Evolutionary conservation across 495 filamentous ascomycete species (phyloP).

Genomic region (Neurospora sp.): DNA sequence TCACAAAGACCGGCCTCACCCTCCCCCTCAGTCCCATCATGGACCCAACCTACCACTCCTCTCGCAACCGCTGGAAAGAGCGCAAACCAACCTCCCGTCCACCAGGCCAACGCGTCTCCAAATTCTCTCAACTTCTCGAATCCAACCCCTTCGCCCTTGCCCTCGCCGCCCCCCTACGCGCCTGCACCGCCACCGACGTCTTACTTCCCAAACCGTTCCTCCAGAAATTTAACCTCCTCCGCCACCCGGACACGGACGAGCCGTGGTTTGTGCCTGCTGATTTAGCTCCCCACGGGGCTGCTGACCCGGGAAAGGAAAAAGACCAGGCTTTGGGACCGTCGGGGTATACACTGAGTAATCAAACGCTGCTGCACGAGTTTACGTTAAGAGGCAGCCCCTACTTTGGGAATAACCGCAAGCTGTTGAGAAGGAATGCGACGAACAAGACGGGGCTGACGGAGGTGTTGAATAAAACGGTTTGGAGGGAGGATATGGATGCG

Average conservation of each 20-base stretch:
- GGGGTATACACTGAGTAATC: constrained; percentile 5
- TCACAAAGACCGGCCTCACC: background rate
- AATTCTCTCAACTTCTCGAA: background rate
- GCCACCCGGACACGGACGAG: constrained; percentile 43
- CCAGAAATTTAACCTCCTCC: constrained; percentile 47
- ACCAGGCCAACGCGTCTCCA: background rate
- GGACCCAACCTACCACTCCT: background rate
- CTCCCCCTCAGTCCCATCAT: background rate
- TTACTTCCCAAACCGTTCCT: constrained; percentile 55
- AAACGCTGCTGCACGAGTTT: constrained; percentile 7
- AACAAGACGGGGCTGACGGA: background rate
- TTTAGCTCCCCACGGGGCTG: background rate
- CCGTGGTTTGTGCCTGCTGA: constrained; percentile 49
- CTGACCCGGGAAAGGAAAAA: background rate
- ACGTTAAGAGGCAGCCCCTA: background rate
- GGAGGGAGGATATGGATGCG: constrained; percentile 66
- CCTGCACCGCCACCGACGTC: constrained; percentile 46
- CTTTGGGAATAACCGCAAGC: background rate
- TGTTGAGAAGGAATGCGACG: constrained; percentile 9
- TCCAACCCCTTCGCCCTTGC: constrained; percentile 32
- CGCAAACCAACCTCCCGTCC: background rate
- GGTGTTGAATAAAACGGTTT: constrained; percentile 26
- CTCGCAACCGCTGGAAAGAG: background rate
- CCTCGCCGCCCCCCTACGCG: constrained; percentile 55
- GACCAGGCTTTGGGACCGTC: constrained; percentile 3